Evolutionary conservation across 345 rosid species (phyloP), one percentile per base, ranked within the genome.

Genomic region (Camelina neglecta): DNA sequence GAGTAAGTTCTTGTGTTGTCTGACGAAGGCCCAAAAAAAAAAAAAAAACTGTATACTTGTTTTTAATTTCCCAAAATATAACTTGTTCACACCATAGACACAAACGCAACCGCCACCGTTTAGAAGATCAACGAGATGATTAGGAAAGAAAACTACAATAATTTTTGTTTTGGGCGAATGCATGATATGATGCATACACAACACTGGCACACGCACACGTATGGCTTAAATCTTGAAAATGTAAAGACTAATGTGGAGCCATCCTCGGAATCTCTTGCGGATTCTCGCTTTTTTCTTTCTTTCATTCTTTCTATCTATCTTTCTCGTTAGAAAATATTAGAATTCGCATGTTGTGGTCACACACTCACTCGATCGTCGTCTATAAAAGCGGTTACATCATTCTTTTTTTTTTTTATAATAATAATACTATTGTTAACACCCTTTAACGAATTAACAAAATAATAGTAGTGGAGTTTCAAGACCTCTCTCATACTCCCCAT

Each of bases 191-290:
- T 29, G 31, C 31, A 29, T 29, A 7, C 20, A 35, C 31, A 29
- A 29, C 31, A 45, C 16, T 12, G n/a, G n/a, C 50, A n/a, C 50
- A 39, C 42, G 42, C 12, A 47, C 76, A 72, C 69, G 76, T 44
- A 53, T 44, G 76, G 35, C 11, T 72, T 49, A 8, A 39, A 60
- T 35, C 29, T 15, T 71, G 39, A 33, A 47, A 44, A 11, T 21
- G 75, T 47, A 31, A 23, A 72, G 53, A 63, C 58, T 33, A 55
- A 73, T 56, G 71, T 74, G 77, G 65, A 74, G 71, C 77, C 71
- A 65, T 66, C 53, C 44, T 74, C 60, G 58, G 59, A 66, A 36
- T 10, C 60, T 74, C 67, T 48, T 74, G 73, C 73, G 45, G 67
- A 67, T 38, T 60, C 58, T 66, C 66, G 66, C 49, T 10, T 45